Evolutionary conservation across 345 rosid species (phyloP), one percentile per base, ranked within the genome.

Genomic region (Cardamine chenopodiifolia): DNA sequence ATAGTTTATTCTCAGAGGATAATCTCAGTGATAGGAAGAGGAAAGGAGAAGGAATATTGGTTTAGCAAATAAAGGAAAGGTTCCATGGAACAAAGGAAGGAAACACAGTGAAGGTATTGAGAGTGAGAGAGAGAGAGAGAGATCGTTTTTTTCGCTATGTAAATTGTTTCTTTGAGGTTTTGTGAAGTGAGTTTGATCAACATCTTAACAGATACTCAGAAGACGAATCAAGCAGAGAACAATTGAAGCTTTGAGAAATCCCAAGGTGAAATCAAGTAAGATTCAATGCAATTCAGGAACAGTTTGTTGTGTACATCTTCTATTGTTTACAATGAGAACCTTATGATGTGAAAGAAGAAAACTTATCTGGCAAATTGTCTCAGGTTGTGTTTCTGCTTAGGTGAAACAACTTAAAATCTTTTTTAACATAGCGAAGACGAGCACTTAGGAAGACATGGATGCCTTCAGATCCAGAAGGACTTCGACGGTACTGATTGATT

Each of bases 191-290:
- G 65, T 60, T 74, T 62, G 67, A 53, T 77, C 10, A 40, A 40
- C 17, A 5, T 70, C 45, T 81, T 68, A 18, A 54, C 78, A 94
- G 98, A 88, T 54, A 87, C 97, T 59, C 85, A n/a, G 95, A 15
- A 82, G 75, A 34, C 82, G 83, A 74, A 94, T 94, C 84, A 91
- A 71, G 82, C 84, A 80, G 82, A 89, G 91, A 84, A 94, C 95
- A n/a, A 80, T 79, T 2, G 96, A 87, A 84, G 97, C 93, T 75
- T 83, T 94, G 84, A 88, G 80, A 76, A 79, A 89, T 71, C 96
- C 98, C 84, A 84, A 91, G 97, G 98, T 91, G 93, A 94, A 85
- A 88, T 86, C 86, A 83, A 87, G 87, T 87, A 82, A 89, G 94
- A 88, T 76, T 73, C 70, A 71, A 35, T 65, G 71, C 74, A 71